Conservation (phyloP, 768 basidiomycete genomes). For the Coprinopsis sp. region DNA sequence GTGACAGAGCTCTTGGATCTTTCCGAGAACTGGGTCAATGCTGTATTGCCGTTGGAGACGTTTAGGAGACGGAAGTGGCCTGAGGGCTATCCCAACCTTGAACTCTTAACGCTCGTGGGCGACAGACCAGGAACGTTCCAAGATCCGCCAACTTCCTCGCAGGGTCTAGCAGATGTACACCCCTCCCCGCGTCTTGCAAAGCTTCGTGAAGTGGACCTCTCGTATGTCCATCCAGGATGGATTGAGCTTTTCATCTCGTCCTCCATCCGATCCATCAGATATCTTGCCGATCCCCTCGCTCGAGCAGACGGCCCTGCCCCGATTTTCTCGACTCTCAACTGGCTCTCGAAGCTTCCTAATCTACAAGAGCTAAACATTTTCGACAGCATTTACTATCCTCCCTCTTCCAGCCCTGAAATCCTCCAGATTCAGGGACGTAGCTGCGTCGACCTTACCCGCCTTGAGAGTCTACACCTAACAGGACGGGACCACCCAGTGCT, state of each 20-base stretch:
- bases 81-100: slow-evolving; percentile 14
- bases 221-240: slow-evolving; percentile 12
- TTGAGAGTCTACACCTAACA: slow-evolving; percentile 19
- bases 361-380: background rate
- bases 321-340: background rate
- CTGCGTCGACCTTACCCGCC: slow-evolving; percentile 13
- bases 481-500: slow-evolving; percentile 11
- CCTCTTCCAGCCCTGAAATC: no score
- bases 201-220: no score
- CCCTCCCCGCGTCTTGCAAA: no score
- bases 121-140: no score
- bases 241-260: slow-evolving; percentile 24
- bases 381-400: background rate
- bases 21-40: slow-evolving; percentile 25
- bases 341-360: slow-evolving; percentile 12
- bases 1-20: slow-evolving; percentile 15
- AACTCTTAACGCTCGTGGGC: slow-evolving; percentile 16
- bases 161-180: background rate
- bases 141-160: no score
- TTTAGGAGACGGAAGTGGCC: slow-evolving; percentile 18
- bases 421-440: background rate
- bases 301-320: background rate
- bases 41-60: slow-evolving; percentile 17
- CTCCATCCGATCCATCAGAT: slow-evolving; percentile 21
- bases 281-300: slow-evolving; percentile 11